Base-by-base conservation (phyloP, 2,329 filamentous ascomycete species). In the Dothistroma pini region DNA sequence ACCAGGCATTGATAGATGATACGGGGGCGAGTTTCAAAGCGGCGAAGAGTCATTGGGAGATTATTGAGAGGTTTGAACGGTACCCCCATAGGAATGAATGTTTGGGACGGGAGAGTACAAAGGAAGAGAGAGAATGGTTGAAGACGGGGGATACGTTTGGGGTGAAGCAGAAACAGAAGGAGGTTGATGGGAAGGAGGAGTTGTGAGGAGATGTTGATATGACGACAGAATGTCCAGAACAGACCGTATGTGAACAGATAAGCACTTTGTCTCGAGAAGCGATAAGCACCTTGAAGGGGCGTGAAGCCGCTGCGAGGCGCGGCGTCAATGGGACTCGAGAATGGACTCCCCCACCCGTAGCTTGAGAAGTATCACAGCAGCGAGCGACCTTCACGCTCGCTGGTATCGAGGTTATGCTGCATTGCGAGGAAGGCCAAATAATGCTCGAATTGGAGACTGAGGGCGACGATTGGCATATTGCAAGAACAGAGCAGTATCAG, bases 31-130 rank as follows among this genome's bases (percentile, higher is more conserved):
- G 69, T 2, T 67, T 76, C 6, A 70, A 72, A 2, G 78, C 78
- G 54, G 78, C 80, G 63, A 71, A 72, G 64, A 77, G 75, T 64
- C 85, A 87, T 68, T 68, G 71, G 22, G 77, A 77, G 22, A 80
- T 86, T 14, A 71, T 87, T 41, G 72, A 78, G 58, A 75, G 62
- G 59, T 87, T 86, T 69, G 84, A 84, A 1, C 72, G 85, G 57
- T 87, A 86, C 73, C 84, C 85, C 9, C 81, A 86, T 71, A 75
- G 85, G 6, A 87, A 87, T 66, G 69, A 72, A 58, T 75, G 75
- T 0, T 56, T 87, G 55, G 82, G 80, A 0, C 73, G 85, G 63
- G 71, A 77, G 62, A 75, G 71, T 50, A 85, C 81, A 6, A 63
- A 65, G 1, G 83, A 82, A 62, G 84, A 86, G 72, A 69, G 61